Evolutionary conservation across 129 eudicot species (phyloP).

Genomic region (Dittrichia graveolens): DNA sequence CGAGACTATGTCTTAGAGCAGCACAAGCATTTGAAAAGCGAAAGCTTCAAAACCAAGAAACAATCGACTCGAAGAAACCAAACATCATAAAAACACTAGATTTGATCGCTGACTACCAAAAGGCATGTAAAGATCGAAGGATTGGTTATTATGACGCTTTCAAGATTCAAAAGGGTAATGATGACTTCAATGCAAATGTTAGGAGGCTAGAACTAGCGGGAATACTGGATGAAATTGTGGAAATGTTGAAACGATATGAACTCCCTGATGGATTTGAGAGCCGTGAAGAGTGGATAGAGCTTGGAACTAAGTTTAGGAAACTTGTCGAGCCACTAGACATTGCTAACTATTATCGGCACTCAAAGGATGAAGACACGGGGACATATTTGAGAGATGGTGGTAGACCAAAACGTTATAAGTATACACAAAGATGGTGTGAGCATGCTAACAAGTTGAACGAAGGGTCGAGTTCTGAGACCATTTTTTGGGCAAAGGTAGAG

Average conservation of each 20-base stretch:
- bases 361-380: conserved; percentile 82
- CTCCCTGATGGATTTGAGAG: conserved; percentile 91
- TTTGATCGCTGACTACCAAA: conserved; percentile 59
- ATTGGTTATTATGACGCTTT: conserved; percentile 79
- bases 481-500: conserved; percentile 93
- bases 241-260: conserved; percentile 82
- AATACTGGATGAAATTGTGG: conserved; percentile 88
- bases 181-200: conserved; percentile 72
- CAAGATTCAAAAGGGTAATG: conserved; percentile 62
- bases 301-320: conserved; percentile 66
- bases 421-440: conserved; percentile 78
- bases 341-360: conserved; percentile 84
- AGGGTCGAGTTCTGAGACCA: conserved; percentile 59
- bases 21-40: conserved; percentile 84
- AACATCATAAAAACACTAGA: conserved; percentile 38
- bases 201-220: conserved; percentile 83
- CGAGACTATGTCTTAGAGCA: conserved; percentile 77
- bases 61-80: conserved; percentile 47
- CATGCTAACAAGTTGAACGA: conserved; percentile 48
- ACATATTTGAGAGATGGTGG: conserved; percentile 64
- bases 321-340: conserved; percentile 86
- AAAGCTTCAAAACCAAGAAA: conserved; percentile 50
- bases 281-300: conserved; percentile 66
- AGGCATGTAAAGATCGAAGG: conserved; percentile 45
- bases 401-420: conserved; percentile 78